Percentiles rank a stretch among this genome's conserved stretches.
These are phyloP conservation scores for Nitzschia sp. DNA, from an alignment of 108 stramenopile genomes.

Conservation along the genomic window DNA sequence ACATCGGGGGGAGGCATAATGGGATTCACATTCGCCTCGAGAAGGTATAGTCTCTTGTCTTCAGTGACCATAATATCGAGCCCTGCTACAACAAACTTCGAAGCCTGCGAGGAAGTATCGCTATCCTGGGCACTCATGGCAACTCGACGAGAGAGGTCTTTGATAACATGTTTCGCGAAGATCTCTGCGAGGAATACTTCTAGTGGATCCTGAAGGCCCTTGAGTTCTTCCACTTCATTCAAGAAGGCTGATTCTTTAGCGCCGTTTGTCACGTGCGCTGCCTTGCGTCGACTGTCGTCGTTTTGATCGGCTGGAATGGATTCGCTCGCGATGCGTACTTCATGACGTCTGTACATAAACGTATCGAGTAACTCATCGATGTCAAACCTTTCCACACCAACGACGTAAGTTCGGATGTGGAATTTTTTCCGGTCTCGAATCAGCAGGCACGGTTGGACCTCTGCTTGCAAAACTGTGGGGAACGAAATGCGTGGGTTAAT, in stretches of 20 bases:
- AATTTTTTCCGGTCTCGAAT: conserved; percentile 52
- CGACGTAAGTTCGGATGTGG: conserved; percentile 54
- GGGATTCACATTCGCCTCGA: conserved; percentile 57
- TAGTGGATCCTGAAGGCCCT: conserved; percentile 19
- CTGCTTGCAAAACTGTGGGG: conserved; percentile 49
- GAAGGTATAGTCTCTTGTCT: conserved; percentile 34
- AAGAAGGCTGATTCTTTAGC: conserved; percentile 22
- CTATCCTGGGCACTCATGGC: conserved; percentile 8
- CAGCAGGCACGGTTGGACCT: conserved; percentile 46
- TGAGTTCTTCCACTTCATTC: conserved; percentile 41
- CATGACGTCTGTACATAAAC: conserved; percentile 51
- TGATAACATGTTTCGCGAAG: conserved; percentile 41
- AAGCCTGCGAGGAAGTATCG: conserved; percentile 4
- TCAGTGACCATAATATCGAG: conserved; percentile 59
- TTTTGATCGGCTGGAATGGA: conserved; percentile 27
- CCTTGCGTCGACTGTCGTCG: conserved; percentile 24
- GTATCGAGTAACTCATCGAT: conserved; percentile 44
- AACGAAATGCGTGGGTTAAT: not conserved
- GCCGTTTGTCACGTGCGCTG: conserved; percentile 49
- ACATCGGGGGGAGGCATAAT: conserved; percentile 34
- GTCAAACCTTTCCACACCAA: conserved; percentile 37
- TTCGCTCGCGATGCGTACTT: conserved; percentile 50
- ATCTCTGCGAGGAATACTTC: conserved; percentile 44
- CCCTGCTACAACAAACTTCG: conserved; percentile 47
- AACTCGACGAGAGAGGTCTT: conserved; percentile 46